Evolutionary conservation across 2,329 filamentous ascomycete genomes (phyloP), one percentile per base, ranked within the genome.

Genomic region (Thelonectria rubi): DNA sequence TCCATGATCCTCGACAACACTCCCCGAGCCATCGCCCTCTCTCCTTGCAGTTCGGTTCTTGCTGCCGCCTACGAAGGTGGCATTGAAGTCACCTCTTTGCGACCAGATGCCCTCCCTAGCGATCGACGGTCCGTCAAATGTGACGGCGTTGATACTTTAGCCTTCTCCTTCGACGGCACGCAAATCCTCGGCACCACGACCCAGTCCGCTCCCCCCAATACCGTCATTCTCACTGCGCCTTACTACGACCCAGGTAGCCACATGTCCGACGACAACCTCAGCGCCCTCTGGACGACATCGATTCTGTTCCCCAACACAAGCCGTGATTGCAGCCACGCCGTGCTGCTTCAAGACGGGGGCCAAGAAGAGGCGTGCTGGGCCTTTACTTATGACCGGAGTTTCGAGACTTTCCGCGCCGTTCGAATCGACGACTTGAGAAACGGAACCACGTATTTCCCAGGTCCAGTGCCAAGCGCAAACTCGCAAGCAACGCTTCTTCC

Each of bases 21-120:
- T 57, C 92, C 93, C 9, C 87, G 89, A 56, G 88, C 92, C 14
- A 90, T 97, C 66, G 89, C 91, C 15, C 79, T 97, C 30, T 94
- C 93, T 0, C 92, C 93, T 1, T 91, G 90, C 65, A 92, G 92
- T 21, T 88, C 89, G 45, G 91, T 97, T 14, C 79, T 97, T 47
- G 93, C 93, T 21, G 90, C 92, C 15, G 93, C 93, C 8, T 96
- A 94, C 75, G 88, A 93, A 72, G 91, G 91, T 57, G 92, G 91
- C n/a, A 94, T 97, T 64, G 93, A 97, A 75, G 91, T 97, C 0
- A 88, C 91, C 26, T 91, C 92, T 5, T 80, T 97, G 40, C 86
- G 86, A 49, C 81, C 88, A 2, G 85, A 82, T 55, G 87, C 86
- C 24, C 71, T 89, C 26, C 76, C 85, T 12, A 91, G 86, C 0